Base-by-base conservation (phyloP, 1,284 basidiomycete genomes). In the Grifola frondosa region DNA sequence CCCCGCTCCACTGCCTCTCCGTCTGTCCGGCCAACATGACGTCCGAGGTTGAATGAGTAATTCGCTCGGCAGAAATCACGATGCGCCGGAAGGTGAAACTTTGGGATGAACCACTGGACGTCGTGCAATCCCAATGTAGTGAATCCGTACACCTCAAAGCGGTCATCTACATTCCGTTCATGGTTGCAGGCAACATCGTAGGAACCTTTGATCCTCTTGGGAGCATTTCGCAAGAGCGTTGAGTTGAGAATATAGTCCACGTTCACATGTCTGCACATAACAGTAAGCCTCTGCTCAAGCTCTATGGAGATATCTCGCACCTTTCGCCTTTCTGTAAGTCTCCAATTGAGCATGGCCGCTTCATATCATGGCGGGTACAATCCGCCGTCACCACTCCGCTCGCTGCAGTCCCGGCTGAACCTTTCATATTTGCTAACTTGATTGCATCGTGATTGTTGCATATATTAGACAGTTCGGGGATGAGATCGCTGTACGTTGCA, bases 251-350 rank as follows among this genome's bases (percentile, higher is more conserved):
- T 37, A 31, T 48, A 60, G 26, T 62, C 50, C 32, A 52, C 40
- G 22, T 52, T 52, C 17, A 39, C 30, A 23, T 41, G 43, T 12
- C 50, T 52, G 22, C 5, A 21, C n/a, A n/a, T n/a, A n/a, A n/a
- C n/a, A n/a, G n/a, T n/a, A n/a, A n/a, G n/a, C n/a, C n/a, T n/a
- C n/a, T n/a, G n/a, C n/a, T n/a, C n/a, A n/a, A n/a, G n/a, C 16
- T 30, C 4, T n/a, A 21, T 23, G 6, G 11, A 12, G 15, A 21
- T 15, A 33, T 4, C 7, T 50, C 52, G 3, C 29, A 60, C 60
- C 54, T 16, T 38, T 62, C 60, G 2, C 60, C 59, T 20, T 49
- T 46, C 35, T 61, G 58, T 5, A 61, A 36, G 44, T 62, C 57
- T 7, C 54, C 58, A 5, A 59, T 40, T 0, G 52, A 54, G 26